Conservation (phyloP, 2,329 filamentous ascomycete genomes). For the Calonectria ilicicola region DNA sequence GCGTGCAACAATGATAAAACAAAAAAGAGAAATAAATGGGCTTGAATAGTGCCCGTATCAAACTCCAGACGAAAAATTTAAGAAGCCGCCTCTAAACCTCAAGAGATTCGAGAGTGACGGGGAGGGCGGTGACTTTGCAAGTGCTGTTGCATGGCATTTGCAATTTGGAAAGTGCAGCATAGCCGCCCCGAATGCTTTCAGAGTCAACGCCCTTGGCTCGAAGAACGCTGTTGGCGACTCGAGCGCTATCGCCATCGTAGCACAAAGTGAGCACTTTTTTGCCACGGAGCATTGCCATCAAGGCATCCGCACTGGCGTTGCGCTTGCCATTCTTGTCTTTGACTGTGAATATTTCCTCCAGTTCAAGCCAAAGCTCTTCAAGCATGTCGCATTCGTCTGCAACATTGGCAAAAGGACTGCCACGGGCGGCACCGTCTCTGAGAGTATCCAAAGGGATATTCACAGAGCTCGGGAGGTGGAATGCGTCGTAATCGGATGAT, state of each 20-base stretch:
- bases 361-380: slow-evolving; percentile 60
- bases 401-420: slow-evolving; percentile 53
- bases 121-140: slow-evolving; percentile 36
- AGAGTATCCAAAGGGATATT: slow-evolving; percentile 58
- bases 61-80: background rate
- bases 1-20: background rate
- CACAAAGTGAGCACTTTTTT: slow-evolving; percentile 61
- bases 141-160: slow-evolving; percentile 42
- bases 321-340: slow-evolving; percentile 42
- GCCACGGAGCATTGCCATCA: slow-evolving; percentile 46
- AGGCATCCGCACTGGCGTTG: slow-evolving; percentile 41
- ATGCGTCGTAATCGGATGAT: slow-evolving; percentile 53
- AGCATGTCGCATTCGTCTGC: slow-evolving; percentile 60
- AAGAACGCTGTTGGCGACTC: slow-evolving; percentile 66
- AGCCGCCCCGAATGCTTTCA: slow-evolving; percentile 59
- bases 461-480: slow-evolving; percentile 58
- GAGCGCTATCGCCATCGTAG: slow-evolving; percentile 65
- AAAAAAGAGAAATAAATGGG: background rate
- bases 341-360: slow-evolving; percentile 58
- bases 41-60: background rate
- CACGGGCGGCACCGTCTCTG: slow-evolving; percentile 41
- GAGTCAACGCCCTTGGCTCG: slow-evolving; percentile 62
- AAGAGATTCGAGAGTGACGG: slow-evolving; percentile 39
- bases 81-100: slow-evolving; percentile 32
- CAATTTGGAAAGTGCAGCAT: slow-evolving; percentile 40